Base-by-base conservation (phyloP, 2,329 filamentous ascomycete species). In the Claviceps purpurea region DNA sequence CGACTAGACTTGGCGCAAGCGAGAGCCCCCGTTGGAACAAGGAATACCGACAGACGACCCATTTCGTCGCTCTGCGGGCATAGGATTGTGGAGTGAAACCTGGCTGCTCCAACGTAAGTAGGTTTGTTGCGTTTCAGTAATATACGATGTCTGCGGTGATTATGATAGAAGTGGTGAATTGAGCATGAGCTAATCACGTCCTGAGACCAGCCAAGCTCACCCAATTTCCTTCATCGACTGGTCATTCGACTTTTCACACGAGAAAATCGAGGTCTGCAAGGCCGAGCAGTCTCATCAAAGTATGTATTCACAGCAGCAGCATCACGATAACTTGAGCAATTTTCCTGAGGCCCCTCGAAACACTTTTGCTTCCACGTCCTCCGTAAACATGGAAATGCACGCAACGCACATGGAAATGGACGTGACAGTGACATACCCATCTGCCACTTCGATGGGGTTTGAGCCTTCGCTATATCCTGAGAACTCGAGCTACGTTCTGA, bases 381-480 rank as follows among this genome's bases (percentile, higher is more conserved):
- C 68, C 45, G n/a, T 79, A 63, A 72, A 76, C 53, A 65, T 79
- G 63, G 72, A 76, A 52, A 65, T 79, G 62, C 66, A 65, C 59
- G 70, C 30, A 30, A 30, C 10, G 30, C 30, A 30, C 30, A 30
- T 30, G 10, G 30, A 30, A 30, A 30, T 30, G 30, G 30, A 30
- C 30, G 30, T 11, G 30, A 4, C 30, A 30, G 30, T 75, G 56
- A 66, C 72, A 24, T 67, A 61, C 49, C 55, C 61, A 48, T 55
- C 60, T 18, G 55, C 59, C 24, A 51, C 53, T 14, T 47, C 68
- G 16, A 65, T 76, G 54, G 66, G 65, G 38, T 78, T 74, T 61
- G 73, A 76, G 51, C 65, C 69, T 26, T 61, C 68, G 37, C 60
- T 78, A 50, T 81, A 76, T 63, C 57, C 72, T 30, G 76, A 77